Base-by-base conservation (phyloP, 2,329 filamentous ascomycete genomes). In the Alternaria arborescens region DNA sequence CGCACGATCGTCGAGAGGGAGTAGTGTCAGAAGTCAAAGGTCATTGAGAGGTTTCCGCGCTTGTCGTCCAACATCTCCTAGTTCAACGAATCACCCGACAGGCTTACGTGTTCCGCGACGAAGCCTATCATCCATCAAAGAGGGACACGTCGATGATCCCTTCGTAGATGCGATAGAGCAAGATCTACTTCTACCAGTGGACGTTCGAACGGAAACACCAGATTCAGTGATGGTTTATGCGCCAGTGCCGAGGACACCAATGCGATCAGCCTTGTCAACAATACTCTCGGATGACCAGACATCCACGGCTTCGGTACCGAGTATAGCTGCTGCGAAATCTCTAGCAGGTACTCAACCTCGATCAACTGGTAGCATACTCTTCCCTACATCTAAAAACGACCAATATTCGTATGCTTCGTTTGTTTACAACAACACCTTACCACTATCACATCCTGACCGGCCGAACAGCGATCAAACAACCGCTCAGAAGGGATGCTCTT, bases 131-230 rank as follows among this genome's bases (percentile, higher is more conserved):
- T 59, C 65, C 18, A 48, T 65, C 8, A 61, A 30, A 6, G 61
- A 69, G 14, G 52, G 65, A 3, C 14, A 50, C 10, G 55, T 62
- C 50, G 68, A 61, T 24, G 66, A 71, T 22, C 67, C 70, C 1
- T 72, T 69, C 40, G 52, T 61, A 14, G 70, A 72, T n/a, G 63
- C 69, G 3, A 71, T 73, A 48, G 73, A 76, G 46, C 68, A 73
- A 38, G 74, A 75, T 40, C 55, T 77, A 3, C 67, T 72, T 18
- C 62, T 77, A 4, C 70, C 71, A 18, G 69, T 77, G 6, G 71
- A 73, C 20, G 41, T 68, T 22, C 60, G 67, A 26, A 69, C 69
- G 8, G 73, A 75, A 44, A 76, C 74, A 4, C 68, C 69, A 16
- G 69, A 75, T 30, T 75, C 69, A 6, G 70, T 74, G 12, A 61